Evolutionary conservation across 768 basidiomycete genomes (phyloP).

Genomic region (Pleurotus sapidus): DNA sequence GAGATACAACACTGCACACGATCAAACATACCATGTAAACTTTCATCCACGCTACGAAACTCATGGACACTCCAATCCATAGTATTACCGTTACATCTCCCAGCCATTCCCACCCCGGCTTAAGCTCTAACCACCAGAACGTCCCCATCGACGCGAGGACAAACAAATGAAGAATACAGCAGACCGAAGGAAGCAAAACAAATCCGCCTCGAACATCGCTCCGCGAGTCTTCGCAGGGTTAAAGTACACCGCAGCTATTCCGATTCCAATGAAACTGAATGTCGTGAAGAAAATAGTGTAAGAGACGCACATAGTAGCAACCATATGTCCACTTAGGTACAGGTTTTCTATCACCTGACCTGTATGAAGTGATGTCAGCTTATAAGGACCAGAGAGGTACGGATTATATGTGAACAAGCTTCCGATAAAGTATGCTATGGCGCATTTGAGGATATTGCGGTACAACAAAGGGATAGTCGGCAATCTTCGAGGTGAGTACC

Average conservation of each 20-base stretch:
- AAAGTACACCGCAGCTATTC: slow-evolving; percentile 75
- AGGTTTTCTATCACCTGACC: slow-evolving; percentile 49
- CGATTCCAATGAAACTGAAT: not conserved
- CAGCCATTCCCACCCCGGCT: slow-evolving; percentile 68
- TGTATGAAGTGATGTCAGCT: slow-evolving; percentile 54
- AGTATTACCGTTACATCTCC: slow-evolving; percentile 71
- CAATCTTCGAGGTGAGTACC: slow-evolving; percentile 13
- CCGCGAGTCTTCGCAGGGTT: slow-evolving; percentile 94
- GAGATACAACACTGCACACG: not conserved
- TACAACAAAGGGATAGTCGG: slow-evolving; percentile 48
- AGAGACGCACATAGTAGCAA: slow-evolving; percentile 79
- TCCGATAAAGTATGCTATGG: slow-evolving; percentile 84
- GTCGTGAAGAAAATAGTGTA: not conserved
- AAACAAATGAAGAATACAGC: slow-evolving; percentile 69
- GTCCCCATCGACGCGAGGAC: slow-evolving; percentile 72
- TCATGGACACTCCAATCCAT: slow-evolving; percentile 86
- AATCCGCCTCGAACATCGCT: slow-evolving; percentile 88
- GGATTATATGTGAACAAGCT: slow-evolving; percentile 93
- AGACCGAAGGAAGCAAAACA: slow-evolving; percentile 74
- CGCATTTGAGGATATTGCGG: slow-evolving; percentile 86
- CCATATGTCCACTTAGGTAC: slow-evolving; percentile 86
- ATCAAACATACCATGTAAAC: slow-evolving; percentile 64
- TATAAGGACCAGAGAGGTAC: slow-evolving; percentile 64
- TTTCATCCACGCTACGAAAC: slow-evolving; percentile 85
- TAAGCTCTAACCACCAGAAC: slow-evolving; percentile 76